Base-by-base conservation (phyloP, 495 filamentous ascomycete species). In the Acidomyces sp. region DNA sequence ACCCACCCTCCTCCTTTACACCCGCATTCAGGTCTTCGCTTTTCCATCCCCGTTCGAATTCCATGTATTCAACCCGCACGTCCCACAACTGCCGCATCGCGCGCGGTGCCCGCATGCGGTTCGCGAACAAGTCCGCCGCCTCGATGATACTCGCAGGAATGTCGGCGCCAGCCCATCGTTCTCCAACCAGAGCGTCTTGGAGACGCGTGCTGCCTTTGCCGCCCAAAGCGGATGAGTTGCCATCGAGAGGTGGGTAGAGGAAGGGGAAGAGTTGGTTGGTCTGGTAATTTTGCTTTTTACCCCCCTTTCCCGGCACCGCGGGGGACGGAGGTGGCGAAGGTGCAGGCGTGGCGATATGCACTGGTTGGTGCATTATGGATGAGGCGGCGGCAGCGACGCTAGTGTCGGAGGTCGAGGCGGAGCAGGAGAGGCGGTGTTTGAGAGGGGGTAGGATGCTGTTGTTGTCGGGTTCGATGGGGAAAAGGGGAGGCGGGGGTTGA, bases 191-290 rank as follows among this genome's bases (percentile, higher is more conserved):
- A 6, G 69, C 52, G 51, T 85, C 82, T 57, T 92, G 84, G 27
- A 80, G 58, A 22, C 77, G 77, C 1, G 80, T 82, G 12, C 62
- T 73, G 23, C 82, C 85, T 55, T 92, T 94, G 4, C 87, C 90
- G 39, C 88, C 86, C 31, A 86, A 74, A 39, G 74, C 77, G 52
- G 86, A 90, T 58, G 77, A 88, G 5, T 72, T 72, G 44, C 74
- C 75, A 62, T 92, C 85, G 11, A 92, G 61, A 2, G 90, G 87
- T 2, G 90, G 92, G 52, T 96, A 97, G 63, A 97, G 75, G 51
- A 97, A 95, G 0, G 90, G 90, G 49, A 97, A 97, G 51, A 93
- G 87, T 48, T 97, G 90, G 55, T 97, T 97, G 0, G 90, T 97
- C 58, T 97, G 90, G 56, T 96, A 97, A 43, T 96, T 97, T 48